Conservation (phyloP, 805 yeast species). For the Saccharomycopsis schoenii region DNA sequence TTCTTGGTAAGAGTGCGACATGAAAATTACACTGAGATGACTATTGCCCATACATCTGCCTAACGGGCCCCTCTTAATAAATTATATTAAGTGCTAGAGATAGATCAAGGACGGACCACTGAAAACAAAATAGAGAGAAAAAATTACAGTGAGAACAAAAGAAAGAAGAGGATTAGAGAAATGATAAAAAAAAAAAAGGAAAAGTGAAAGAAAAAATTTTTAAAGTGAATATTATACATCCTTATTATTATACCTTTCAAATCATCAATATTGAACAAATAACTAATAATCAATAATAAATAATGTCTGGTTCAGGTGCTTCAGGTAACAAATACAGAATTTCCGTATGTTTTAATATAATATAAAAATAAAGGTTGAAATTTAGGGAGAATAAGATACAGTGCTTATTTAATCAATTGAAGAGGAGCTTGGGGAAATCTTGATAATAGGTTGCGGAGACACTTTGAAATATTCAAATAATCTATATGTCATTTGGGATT, state of each 20-base stretch:
- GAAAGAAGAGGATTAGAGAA: not conserved
- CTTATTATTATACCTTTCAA: not conserved
- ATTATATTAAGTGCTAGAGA: too few species aligned
- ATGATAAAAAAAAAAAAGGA: not conserved
- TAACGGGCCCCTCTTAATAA: too few species aligned
- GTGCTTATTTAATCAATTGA: not conserved
- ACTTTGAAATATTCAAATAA: not conserved
- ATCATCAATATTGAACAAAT: not conserved
- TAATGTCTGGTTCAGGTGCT: constrained; percentile 90
- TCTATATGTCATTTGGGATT: not conserved
- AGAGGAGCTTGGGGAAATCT: too few species aligned
- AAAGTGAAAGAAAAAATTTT: constrained; percentile 1
- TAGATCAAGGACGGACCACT: not conserved
- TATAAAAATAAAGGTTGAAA: not conserved
- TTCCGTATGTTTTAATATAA: constrained; percentile 65
- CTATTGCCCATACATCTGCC: too few species aligned
- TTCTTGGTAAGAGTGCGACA: not conserved
- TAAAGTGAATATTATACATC: not conserved
- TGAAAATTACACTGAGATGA: too few species aligned
- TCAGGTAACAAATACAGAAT: constrained; percentile 99
- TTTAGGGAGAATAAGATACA: not conserved
- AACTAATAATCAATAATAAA: constrained; percentile 20
- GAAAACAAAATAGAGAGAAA: not conserved
- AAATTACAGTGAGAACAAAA: not conserved
- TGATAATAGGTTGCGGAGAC: not conserved